Conservation (phyloP, 805 yeast genomes). For the Kurtzmaniella cleridarum region DNA sequence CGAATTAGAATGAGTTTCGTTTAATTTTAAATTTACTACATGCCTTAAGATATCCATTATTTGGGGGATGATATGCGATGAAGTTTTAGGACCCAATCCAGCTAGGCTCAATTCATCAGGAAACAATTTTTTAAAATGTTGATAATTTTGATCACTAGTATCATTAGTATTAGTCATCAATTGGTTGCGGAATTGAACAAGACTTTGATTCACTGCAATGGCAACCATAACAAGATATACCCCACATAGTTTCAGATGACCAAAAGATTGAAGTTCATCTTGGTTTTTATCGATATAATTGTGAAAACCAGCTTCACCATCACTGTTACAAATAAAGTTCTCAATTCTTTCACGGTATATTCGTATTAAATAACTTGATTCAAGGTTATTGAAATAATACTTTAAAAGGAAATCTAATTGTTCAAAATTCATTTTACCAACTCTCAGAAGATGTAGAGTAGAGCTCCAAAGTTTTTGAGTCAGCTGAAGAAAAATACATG, state of each 20-base stretch:
- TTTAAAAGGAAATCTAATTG: slow-evolving; percentile 27
- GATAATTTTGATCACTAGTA: neutral
- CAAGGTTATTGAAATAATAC: slow-evolving; percentile 18
- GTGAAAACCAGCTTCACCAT: slow-evolving; percentile 11
- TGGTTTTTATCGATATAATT: slow-evolving; percentile 2
- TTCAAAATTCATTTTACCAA: slow-evolving; percentile 11
- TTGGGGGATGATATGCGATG: neutral
- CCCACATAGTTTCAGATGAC: slow-evolving; percentile 18
- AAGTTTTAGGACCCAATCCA: slow-evolving; percentile 12
- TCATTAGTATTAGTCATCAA: slow-evolving; percentile 9
- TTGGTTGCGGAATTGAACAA: slow-evolving; percentile 9
- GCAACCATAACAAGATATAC: slow-evolving; percentile 25
- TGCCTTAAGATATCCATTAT: neutral
- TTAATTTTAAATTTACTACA: neutral
- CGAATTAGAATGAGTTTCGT: neutral
- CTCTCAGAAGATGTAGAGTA: slow-evolving; percentile 5
- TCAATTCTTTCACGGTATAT: neutral
- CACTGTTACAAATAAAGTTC: slow-evolving; percentile 6
- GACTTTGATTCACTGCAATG: slow-evolving; percentile 26
- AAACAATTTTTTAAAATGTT: slow-evolving; percentile 15
- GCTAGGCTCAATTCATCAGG: slow-evolving; percentile 17
- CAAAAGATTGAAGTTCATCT: slow-evolving; percentile 12
- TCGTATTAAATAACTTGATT: neutral
- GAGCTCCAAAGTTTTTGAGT: slow-evolving; percentile 25
- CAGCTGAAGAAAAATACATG: slow-evolving; percentile 9